Conservation (phyloP, 257 asterid species). For the Orobanche coerulescens region DNA sequence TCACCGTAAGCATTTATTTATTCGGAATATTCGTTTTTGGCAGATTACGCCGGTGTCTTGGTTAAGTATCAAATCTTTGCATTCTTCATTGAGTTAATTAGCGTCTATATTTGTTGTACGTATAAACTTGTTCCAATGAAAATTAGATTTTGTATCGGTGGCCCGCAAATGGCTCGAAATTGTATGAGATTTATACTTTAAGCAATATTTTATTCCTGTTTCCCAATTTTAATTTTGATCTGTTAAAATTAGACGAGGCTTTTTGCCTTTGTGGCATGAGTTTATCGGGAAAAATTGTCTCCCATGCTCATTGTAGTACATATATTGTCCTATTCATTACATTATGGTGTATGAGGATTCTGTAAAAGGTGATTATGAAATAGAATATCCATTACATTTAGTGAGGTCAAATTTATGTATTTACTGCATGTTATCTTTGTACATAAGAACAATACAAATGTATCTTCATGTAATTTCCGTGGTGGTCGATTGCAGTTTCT, state of each 20-base stretch:
- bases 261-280: too few relatives aligned
- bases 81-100: background rate
- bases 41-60: background rate
- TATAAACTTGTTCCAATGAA: background rate
- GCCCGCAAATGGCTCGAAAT: too few relatives aligned
- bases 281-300: background rate
- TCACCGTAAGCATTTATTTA: background rate
- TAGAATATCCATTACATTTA: background rate
- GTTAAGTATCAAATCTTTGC: background rate
- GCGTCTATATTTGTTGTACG: background rate
- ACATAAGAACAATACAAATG: background rate
- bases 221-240: too few relatives aligned
- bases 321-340: background rate
- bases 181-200: too few relatives aligned
- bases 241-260: too few relatives aligned
- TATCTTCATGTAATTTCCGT: too few relatives aligned
- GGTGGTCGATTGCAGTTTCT: too few relatives aligned
- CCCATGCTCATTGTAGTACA: background rate
- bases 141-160: too few relatives aligned
- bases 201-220: too few relatives aligned
- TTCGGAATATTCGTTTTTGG: background rate
- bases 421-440: background rate
- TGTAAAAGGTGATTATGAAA: too few relatives aligned
- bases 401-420: constrained; percentile 1
- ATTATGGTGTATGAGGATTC: background rate